Percentiles rank a stretch among this genome's conserved stretches.
Conservation (phyloP, 768 basidiomycete species). For the Pisolithus marmoratus region DNA sequence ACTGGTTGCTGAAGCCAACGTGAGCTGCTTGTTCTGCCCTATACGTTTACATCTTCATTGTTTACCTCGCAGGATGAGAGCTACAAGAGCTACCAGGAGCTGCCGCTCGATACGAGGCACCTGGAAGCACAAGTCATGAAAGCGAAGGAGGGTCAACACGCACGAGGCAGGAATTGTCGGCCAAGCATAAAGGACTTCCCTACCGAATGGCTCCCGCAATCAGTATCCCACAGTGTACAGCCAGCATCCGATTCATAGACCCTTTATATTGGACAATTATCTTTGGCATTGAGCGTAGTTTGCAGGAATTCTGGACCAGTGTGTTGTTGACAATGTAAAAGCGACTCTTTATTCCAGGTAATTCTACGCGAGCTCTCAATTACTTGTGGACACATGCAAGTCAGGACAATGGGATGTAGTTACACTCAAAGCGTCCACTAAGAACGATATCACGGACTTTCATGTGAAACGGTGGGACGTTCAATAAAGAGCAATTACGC, state of each 20-base stretch:
- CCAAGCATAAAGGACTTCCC: conserved; percentile 80
- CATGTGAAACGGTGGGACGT: not conserved
- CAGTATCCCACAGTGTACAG: not conserved
- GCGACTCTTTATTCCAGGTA: too few relatives aligned
- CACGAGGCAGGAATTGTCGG: conserved; percentile 46
- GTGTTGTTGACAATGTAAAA: too few relatives aligned
- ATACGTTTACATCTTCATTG: conserved; percentile 7
- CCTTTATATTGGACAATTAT: conserved; percentile 5
- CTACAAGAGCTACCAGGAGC: conserved; percentile 41
- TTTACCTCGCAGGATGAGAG: conserved; percentile 28
- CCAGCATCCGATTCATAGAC: conserved; percentile 4
- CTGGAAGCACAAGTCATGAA: conserved; percentile 66
- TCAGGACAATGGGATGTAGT: too few relatives aligned
- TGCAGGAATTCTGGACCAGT: too few relatives aligned
- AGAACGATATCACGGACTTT: too few relatives aligned
- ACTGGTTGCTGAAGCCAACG: conserved; percentile 79
- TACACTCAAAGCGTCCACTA: too few relatives aligned
- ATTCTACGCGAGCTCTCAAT: too few relatives aligned
- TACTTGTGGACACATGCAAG: too few relatives aligned
- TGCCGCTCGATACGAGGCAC: conserved; percentile 83
- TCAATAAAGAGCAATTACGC: conserved; percentile 10
- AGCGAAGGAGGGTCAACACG: conserved; percentile 68
- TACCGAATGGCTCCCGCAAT: conserved; percentile 68
- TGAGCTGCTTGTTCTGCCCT: conserved; percentile 37
- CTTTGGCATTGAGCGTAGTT: too few relatives aligned